Evolutionary conservation across 345 rosid genomes (phyloP).

Genomic region (Mercurialis annua): DNA sequence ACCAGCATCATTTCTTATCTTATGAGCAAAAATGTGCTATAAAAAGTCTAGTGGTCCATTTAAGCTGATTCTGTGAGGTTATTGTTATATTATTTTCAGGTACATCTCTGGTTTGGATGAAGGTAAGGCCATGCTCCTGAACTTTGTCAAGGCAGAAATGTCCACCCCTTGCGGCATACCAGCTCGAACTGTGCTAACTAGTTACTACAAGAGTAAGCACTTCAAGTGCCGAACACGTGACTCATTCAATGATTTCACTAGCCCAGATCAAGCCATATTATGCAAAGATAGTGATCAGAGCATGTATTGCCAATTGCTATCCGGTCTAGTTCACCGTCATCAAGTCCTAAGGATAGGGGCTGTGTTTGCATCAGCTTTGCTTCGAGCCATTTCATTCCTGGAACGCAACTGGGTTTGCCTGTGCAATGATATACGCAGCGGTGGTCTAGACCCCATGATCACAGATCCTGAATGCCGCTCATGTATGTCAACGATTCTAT

Average conservation of each 20-base stretch:
- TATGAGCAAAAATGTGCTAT: background rate
- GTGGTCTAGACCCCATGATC: slow-evolving; percentile 37
- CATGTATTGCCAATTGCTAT: slow-evolving; percentile 68
- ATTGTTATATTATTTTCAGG: slow-evolving; percentile 33
- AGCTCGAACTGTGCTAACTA: slow-evolving; percentile 61
- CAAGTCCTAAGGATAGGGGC: slow-evolving; percentile 62
- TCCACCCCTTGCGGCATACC: slow-evolving; percentile 62
- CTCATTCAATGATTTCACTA: slow-evolving; percentile 49
- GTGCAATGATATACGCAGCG: slow-evolving; percentile 45
- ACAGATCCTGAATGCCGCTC: slow-evolving; percentile 48
- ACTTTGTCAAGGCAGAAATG: slow-evolving; percentile 61
- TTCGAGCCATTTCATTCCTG: slow-evolving; percentile 55
- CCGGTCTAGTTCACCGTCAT: slow-evolving; percentile 51
- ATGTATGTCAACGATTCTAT: slow-evolving; percentile 34
- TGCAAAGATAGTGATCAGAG: slow-evolving; percentile 63
- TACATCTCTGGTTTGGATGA: slow-evolving; percentile 50
- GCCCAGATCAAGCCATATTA: slow-evolving; percentile 54
- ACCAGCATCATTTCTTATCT: background rate
- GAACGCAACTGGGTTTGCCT: slow-evolving; percentile 55
- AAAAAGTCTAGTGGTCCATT: background rate
- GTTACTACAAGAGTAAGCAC: slow-evolving; percentile 69
- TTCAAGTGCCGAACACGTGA: slow-evolving; percentile 50
- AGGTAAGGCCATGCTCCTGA: slow-evolving; percentile 67
- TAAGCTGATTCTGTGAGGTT: background rate
- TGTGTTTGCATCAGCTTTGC: slow-evolving; percentile 60